These are phyloP conservation scores for Musa acuminata DNA, from an alignment of 176 grass and related monocot genomes.

Conservation along the genomic window DNA sequence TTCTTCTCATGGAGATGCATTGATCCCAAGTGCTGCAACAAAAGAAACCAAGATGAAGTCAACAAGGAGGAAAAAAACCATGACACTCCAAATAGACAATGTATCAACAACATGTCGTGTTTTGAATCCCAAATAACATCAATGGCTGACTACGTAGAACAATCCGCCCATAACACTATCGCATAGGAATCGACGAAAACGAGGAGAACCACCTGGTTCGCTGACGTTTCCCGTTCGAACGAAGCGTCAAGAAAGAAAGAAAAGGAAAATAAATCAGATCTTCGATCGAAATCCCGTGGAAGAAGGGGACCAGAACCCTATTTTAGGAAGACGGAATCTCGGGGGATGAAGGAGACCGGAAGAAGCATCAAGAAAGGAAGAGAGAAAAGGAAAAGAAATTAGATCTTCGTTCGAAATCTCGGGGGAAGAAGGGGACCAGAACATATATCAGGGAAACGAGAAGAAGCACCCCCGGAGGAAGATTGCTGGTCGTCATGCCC, in stretches of 20 bases:
- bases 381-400: neutral
- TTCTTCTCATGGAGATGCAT: constrained; percentile 9
- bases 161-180: neutral
- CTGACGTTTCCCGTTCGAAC: neutral
- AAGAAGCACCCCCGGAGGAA: constrained; percentile 1
- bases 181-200: neutral
- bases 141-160: neutral
- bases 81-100: neutral
- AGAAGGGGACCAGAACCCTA: neutral
- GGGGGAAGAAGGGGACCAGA: neutral
- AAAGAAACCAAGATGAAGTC: neutral
- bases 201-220: neutral
- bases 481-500: neutral
- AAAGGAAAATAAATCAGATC: neutral
- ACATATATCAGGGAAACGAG: neutral
- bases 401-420: neutral
- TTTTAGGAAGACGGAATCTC: too few relatives aligned
- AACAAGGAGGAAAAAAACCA: neutral
- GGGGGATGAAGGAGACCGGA: too few relatives aligned
- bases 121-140: neutral
- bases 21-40: constrained; percentile 1
- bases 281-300: neutral
- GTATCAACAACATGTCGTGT: neutral
- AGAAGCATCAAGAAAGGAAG: neutral
- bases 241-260: neutral